phyloP scores from a whole-genome alignment of 2,329 filamentous ascomycete genomes.

The Chaetomium sp. region DNA sequence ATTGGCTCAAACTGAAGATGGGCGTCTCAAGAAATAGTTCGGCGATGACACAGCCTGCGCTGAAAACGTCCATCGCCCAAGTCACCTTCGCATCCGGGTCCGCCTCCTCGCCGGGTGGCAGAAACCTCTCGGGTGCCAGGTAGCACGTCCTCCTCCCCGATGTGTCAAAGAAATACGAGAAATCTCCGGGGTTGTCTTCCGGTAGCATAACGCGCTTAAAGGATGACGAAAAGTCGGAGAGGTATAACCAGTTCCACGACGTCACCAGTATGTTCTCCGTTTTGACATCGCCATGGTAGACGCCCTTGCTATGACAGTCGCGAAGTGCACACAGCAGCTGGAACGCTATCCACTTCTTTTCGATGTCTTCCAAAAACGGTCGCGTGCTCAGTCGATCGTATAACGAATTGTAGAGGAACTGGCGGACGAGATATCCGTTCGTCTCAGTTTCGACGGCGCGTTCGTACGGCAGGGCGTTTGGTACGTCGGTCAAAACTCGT shows the following conservation, averaged over 20 bases:
- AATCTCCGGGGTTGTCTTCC: slow-evolving; percentile 94
- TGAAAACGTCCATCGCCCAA: slow-evolving; percentile 99
- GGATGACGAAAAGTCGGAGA: slow-evolving; percentile 92
- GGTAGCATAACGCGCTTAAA: slow-evolving; percentile 93
- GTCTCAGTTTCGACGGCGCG: slow-evolving; percentile 85
- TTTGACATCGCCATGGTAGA: slow-evolving; percentile 98
- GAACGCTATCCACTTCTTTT: slow-evolving; percentile 98
- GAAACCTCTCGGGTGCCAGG: slow-evolving; percentile 86
- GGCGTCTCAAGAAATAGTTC: slow-evolving; percentile 92
- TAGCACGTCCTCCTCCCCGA: slow-evolving; percentile 91
- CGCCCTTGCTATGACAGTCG: slow-evolving; percentile 80
- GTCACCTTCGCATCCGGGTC: slow-evolving; percentile 54
- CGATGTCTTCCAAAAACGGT: slow-evolving; percentile 92
- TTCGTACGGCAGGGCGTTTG: slow-evolving; percentile 87
- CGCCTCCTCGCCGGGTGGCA: slow-evolving; percentile 61
- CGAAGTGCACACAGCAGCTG: slow-evolving; percentile 87
- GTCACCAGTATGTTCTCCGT: slow-evolving; percentile 95
- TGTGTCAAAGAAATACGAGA: slow-evolving; percentile 96
- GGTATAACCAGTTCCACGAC: slow-evolving; percentile 98
- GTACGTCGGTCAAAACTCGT: slow-evolving; percentile 69
- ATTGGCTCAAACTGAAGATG: slow-evolving; percentile 94
- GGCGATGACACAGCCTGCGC: slow-evolving; percentile 91
- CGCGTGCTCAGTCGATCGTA: slow-evolving; percentile 96
- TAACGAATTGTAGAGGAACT: slow-evolving; percentile 92
- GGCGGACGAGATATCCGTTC: slow-evolving; percentile 86